Evolutionary conservation across 129 eudicot species (phyloP).

Genomic region (Chrysanthemum makinoi): DNA sequence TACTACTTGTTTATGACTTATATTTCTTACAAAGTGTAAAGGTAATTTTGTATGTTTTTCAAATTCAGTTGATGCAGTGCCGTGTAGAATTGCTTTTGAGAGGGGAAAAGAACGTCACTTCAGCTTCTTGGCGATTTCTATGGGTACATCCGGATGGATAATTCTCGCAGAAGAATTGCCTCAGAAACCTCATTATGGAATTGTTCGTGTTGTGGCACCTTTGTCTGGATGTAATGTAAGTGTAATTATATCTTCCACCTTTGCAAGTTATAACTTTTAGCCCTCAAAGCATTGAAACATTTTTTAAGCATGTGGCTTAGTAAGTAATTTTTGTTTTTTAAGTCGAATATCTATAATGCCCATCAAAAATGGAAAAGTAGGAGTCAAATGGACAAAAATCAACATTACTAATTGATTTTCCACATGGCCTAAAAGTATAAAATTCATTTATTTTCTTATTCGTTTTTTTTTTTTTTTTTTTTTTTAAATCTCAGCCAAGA

Average conservation of each 20-base stretch:
- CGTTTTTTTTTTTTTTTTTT: neutral
- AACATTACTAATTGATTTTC: neutral
- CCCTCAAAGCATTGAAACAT: neutral
- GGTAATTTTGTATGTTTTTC: slow-evolving; percentile 6
- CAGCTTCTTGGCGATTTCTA: slow-evolving; percentile 58
- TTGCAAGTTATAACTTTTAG: slow-evolving; percentile 19
- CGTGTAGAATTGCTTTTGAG: slow-evolving; percentile 96
- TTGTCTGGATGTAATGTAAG: slow-evolving; percentile 85
- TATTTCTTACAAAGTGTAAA: neutral
- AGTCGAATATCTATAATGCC: too few species aligned
- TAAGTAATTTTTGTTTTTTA: too few species aligned
- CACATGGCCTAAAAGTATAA: neutral
- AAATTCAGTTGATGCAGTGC: slow-evolving; percentile 75
- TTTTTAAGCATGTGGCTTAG: neutral
- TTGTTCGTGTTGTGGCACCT: slow-evolving; percentile 82
- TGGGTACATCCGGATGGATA: slow-evolving; percentile 83
- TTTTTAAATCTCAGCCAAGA: slow-evolving; percentile 52
- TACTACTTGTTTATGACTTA: neutral
- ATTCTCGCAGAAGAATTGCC: slow-evolving; percentile 79
- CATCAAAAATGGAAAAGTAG: too few species aligned
- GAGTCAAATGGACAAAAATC: too few species aligned
- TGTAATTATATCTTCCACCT: neutral
- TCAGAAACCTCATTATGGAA: slow-evolving; percentile 47
- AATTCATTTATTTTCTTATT: neutral
- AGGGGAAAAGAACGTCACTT: slow-evolving; percentile 95